Base-by-base conservation (phyloP, 1,139 yeast genomes). In the Yamadazyma pseudoaaseri region DNA sequence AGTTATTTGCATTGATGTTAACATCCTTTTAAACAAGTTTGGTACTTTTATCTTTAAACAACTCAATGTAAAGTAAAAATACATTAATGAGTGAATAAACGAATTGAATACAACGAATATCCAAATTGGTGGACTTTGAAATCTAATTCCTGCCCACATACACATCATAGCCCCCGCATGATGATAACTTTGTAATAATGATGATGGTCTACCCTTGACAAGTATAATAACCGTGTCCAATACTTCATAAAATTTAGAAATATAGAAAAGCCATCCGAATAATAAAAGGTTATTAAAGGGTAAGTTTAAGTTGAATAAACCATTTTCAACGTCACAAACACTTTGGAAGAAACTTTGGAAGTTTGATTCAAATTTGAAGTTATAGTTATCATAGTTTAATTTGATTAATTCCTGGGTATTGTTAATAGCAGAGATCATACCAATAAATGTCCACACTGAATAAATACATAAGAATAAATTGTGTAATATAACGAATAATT, bases 131-230 rank as follows among this genome's bases (percentile, higher is more conserved):
- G 89, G 86, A 9, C 86, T 75, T 38, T 76, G 76, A 56, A 64
- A 83, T 38, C 90, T 64, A 38, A 81, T 74, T 3, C 90, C 92
- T 3, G 85, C 77, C 89, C 89, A 82, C 90, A 82, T 82, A 46
- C 86, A 80, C 62, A 82, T 65, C 82, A 82, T 82, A 31, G 92
- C 92, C 25, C 90, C 92, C 2, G 90, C 77, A 54, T 83, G 92
- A 54, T 82, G 90, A 58, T 82, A 82, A 41, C 86, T 78, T 59
- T 82, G 90, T 48, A 82, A 66, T 43, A 82, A 61, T 4, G 84
- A 76, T 10, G 86, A 76, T 26, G 81, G 84, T 53, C 74, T 70
- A 30, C 90, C 90, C 59, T 82, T 82, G 41, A 81, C 67, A 37
- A 82, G 66, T 42, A 82, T 82, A 46, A 82, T 76, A 28, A 75